Evolutionary conservation across 768 basidiomycete genomes (phyloP).

Genomic region (Tylopilus sp.): DNA sequence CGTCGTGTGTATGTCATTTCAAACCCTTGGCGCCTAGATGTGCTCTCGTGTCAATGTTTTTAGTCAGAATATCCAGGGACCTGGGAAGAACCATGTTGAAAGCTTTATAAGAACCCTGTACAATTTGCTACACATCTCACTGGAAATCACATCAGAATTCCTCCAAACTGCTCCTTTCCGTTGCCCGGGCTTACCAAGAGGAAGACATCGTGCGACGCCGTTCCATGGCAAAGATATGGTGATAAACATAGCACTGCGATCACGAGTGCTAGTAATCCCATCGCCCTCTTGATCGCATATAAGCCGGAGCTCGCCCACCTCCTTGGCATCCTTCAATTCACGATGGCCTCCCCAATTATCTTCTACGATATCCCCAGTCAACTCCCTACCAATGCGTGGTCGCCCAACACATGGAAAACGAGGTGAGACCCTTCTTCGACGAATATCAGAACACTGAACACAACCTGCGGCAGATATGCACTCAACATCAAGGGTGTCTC

Average conservation of each 20-base stretch:
- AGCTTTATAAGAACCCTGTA: background rate
- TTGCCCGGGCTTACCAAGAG: background rate
- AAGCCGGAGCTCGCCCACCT: background rate
- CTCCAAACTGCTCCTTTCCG: background rate
- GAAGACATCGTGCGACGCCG: background rate
- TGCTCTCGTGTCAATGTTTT: conserved; percentile 17
- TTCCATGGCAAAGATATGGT: background rate
- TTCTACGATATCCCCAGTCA: conserved; percentile 45
- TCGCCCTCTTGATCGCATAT: conserved; percentile 4
- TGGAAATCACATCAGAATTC: background rate
- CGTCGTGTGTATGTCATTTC: conserved; percentile 10
- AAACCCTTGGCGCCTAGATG: background rate
- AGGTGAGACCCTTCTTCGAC: conserved; percentile 27
- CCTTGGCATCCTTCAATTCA: background rate
- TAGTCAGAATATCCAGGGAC: conserved; percentile 15
- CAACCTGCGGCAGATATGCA: conserved; percentile 29
- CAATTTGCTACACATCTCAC: background rate
- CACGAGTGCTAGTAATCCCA: background rate
- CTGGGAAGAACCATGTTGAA: conserved; percentile 6
- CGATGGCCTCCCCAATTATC: conserved; percentile 31
- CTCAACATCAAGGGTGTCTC: conserved; percentile 41
- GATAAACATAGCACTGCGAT: conserved; percentile 5
- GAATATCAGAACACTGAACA: background rate
- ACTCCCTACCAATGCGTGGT: conserved; percentile 32
- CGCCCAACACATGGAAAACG: conserved; percentile 46